These are phyloP conservation scores for Bipolaris cookei DNA, from an alignment of 2,329 filamentous ascomycete genomes.

Conservation along the genomic window DNA sequence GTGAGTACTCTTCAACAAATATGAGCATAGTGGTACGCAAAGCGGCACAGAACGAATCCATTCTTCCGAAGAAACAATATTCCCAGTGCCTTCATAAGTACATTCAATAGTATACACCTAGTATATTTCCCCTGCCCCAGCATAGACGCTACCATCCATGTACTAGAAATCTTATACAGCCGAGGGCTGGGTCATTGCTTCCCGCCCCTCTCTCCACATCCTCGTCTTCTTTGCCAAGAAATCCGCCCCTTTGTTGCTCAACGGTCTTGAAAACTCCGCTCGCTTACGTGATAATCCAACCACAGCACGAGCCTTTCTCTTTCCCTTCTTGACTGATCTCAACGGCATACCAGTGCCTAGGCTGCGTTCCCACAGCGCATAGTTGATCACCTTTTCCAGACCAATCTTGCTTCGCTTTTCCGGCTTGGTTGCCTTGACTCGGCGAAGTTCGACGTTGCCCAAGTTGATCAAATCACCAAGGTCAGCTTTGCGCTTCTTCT, in stretches of 20 bases:
- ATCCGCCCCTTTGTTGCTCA: constrained; percentile 16
- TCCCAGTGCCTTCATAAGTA: not conserved
- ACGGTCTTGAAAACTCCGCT: constrained; percentile 13
- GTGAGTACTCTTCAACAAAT: not conserved
- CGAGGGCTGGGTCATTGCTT: not conserved
- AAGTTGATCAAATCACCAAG: constrained; percentile 36
- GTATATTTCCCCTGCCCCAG: not conserved
- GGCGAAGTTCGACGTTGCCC: constrained; percentile 72
- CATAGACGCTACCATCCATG: not conserved
- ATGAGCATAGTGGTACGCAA: not conserved
- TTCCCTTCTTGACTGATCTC: constrained; percentile 1
- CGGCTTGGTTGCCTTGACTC: constrained; percentile 69
- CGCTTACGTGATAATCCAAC: constrained; percentile 10
- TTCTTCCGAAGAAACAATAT: too few species aligned
- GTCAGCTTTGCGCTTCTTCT: constrained; percentile 19
- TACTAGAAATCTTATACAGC: not conserved
- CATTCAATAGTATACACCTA: constrained; percentile 9
- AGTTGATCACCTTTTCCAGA: constrained; percentile 79
- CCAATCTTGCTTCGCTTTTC: constrained; percentile 75
- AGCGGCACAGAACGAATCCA: not conserved
- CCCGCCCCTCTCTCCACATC: constrained; percentile 3
- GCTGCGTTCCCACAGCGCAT: constrained; percentile 61
- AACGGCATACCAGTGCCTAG: constrained; percentile 4
- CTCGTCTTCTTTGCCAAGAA: constrained; percentile 14
- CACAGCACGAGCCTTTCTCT: not conserved